Evolutionary conservation across 2,329 filamentous ascomycete genomes (phyloP).

Genomic region (Botryotinia narcissicola): DNA sequence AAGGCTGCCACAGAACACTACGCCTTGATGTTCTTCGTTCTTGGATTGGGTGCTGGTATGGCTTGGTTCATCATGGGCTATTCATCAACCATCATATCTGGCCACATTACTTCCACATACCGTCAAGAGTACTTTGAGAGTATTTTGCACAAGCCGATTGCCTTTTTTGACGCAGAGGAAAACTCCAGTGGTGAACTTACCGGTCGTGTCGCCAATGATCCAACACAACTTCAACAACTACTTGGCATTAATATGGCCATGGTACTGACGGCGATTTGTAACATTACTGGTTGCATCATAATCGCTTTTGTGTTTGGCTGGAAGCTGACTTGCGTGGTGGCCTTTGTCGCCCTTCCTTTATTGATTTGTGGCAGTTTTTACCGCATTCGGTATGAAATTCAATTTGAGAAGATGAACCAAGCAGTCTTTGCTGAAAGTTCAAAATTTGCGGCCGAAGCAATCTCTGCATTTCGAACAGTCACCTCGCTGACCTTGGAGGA

Average conservation of each 20-base stretch:
- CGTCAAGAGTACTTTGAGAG: conserved; percentile 47
- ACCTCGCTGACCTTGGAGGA: conserved; percentile 60
- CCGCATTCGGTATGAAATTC: conserved; percentile 52
- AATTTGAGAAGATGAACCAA: conserved; percentile 56
- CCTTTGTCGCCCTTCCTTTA: conserved; percentile 56
- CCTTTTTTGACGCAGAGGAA: conserved; percentile 45
- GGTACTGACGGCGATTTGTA: conserved; percentile 61
- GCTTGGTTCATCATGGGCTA: conserved; percentile 38
- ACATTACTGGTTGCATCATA: conserved; percentile 59
- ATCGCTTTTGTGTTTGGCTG: conserved; percentile 73
- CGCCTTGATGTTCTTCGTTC: conserved; percentile 50
- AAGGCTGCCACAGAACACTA: conserved; percentile 43
- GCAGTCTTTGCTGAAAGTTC: conserved; percentile 59
- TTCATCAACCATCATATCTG: conserved; percentile 42
- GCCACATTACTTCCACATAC: conserved; percentile 38
- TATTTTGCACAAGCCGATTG: conserved; percentile 44
- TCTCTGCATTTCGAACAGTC: conserved; percentile 61
- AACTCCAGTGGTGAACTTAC: conserved; percentile 50
- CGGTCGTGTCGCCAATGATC: conserved; percentile 47
- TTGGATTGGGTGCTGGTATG: conserved; percentile 43
- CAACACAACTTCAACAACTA: conserved; percentile 50
- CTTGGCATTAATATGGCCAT: conserved; percentile 52
- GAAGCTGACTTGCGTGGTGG: conserved; percentile 69
- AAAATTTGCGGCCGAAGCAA: conserved; percentile 61
- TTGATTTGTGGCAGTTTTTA: conserved; percentile 47